A percentile compares a stretch with the other conserved stretches of the same genome.
These are phyloP conservation scores for Mucor plumbeus DNA, from an alignment of 371 early-diverging fungal genomes.

Conservation along the genomic window DNA sequence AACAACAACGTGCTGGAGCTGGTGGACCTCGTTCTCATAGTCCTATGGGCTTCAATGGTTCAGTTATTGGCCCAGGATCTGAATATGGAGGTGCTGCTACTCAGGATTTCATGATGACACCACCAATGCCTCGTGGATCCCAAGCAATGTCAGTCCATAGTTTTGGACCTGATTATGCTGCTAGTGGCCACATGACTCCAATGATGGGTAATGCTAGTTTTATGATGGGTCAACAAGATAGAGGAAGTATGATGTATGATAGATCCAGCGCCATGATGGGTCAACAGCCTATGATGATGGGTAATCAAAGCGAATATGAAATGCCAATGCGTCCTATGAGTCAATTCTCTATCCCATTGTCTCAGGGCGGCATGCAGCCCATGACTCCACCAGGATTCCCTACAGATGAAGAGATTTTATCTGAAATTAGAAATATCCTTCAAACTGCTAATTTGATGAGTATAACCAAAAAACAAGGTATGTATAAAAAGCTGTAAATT, in stretches of 20 bases:
- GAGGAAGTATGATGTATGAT: conserved; percentile 17
- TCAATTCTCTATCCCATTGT: conserved; percentile 45
- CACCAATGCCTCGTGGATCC: conserved; percentile 30
- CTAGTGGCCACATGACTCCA: conserved; percentile 23
- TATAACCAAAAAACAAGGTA: conserved; percentile 84
- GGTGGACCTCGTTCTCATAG: conserved; percentile 38
- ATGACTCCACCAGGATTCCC: conserved; percentile 63
- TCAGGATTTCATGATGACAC: conserved; percentile 35
- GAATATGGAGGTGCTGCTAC: conserved; percentile 41
- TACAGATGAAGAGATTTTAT: conserved; percentile 82
- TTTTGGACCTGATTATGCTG: conserved; percentile 36
- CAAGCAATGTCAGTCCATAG: conserved; percentile 50
- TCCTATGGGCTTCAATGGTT: conserved; percentile 38
- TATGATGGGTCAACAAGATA: conserved; percentile 18
- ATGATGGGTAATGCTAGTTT: conserved; percentile 24
- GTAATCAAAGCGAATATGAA: conserved; percentile 24
- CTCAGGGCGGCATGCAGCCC: conserved; percentile 39
- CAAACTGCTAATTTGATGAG: conserved; percentile 81
- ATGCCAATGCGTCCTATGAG: conserved; percentile 40
- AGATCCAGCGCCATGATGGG: conserved; percentile 22
- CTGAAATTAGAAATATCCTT: conserved; percentile 82
- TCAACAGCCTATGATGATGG: conserved; percentile 17
- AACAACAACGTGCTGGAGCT: not conserved
- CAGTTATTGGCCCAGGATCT: conserved; percentile 35
- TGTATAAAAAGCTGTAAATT: not conserved